Percentiles rank a stretch among this genome's conserved stretches.
These are phyloP conservation scores for Nakazawaea laoshanensis DNA, from an alignment of 805 yeast species.

Conservation along the genomic window DNA sequence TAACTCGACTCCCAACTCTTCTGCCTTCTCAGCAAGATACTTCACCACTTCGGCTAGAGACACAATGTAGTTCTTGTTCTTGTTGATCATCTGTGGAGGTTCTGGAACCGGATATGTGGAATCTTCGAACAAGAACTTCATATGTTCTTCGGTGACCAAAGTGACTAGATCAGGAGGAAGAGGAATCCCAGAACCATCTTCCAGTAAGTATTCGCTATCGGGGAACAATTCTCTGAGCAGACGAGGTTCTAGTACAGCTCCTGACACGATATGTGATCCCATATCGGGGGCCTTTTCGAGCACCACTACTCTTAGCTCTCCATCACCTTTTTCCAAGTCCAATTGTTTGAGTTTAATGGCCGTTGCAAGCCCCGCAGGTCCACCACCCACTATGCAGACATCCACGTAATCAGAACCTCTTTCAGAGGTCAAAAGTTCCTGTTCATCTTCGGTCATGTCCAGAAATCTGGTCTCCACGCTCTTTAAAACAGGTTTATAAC, in stretches of 20 bases:
- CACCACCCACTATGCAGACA: slow-evolving; percentile 95
- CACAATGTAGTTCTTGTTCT: slow-evolving; percentile 76
- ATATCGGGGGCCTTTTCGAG: slow-evolving; percentile 89
- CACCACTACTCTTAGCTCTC: slow-evolving; percentile 76
- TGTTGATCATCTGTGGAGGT: slow-evolving; percentile 84
- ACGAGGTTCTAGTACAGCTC: slow-evolving; percentile 89
- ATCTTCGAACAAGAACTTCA: slow-evolving; percentile 59
- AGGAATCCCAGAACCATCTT: slow-evolving; percentile 52
- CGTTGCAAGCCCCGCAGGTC: slow-evolving; percentile 94
- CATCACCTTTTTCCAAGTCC: slow-evolving; percentile 55
- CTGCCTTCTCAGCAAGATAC: slow-evolving; percentile 82
- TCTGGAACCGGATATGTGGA: slow-evolving; percentile 73
- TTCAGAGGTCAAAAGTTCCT: slow-evolving; percentile 43
- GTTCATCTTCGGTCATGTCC: slow-evolving; percentile 32
- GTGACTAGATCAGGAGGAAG: slow-evolving; percentile 75
- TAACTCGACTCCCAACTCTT: slow-evolving; percentile 86
- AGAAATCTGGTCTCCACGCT: slow-evolving; percentile 18
- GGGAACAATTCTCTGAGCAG: slow-evolving; percentile 82
- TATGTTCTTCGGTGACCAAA: slow-evolving; percentile 61
- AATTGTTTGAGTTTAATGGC: slow-evolving; percentile 86
- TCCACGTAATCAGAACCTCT: slow-evolving; percentile 84
- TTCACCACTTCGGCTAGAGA: slow-evolving; percentile 76
- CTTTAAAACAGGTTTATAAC: no score
- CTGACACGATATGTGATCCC: slow-evolving; percentile 89
- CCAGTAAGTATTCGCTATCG: slow-evolving; percentile 45